Evolutionary conservation across 2,329 filamentous ascomycete genomes (phyloP).

Genomic region (Paraconiothyrium sp.): DNA sequence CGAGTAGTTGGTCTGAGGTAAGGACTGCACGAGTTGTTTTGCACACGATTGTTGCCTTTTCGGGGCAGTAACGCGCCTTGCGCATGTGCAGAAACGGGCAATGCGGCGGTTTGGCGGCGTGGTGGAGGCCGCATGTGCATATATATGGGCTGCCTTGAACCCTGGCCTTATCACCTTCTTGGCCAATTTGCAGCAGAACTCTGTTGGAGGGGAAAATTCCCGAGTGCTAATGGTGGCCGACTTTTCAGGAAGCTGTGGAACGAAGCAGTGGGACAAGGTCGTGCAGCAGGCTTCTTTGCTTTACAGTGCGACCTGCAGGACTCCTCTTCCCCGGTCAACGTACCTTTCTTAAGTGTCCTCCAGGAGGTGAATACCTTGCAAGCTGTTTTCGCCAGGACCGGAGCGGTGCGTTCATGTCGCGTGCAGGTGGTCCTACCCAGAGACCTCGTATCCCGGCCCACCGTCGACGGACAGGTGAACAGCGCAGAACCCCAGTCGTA

Average conservation of each 20-base stretch:
- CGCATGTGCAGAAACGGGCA: slow-evolving; percentile 11
- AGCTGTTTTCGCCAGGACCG: not conserved
- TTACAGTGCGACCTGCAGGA: not conserved
- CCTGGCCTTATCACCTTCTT: slow-evolving; percentile 6
- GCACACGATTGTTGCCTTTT: slow-evolving; percentile 3
- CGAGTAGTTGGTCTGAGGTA: not conserved
- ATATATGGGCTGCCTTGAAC: slow-evolving; percentile 9
- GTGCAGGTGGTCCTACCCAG: slow-evolving; percentile 5
- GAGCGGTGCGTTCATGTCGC: slow-evolving; percentile 1
- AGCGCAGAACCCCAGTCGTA: slow-evolving; percentile 8
- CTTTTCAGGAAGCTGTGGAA: slow-evolving; percentile 9
- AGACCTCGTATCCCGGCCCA: not conserved
- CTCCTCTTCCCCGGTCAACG: not conserved
- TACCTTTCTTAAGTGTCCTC: not conserved
- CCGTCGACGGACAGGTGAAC: not conserved
- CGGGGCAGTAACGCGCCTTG: not conserved
- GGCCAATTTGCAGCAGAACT: slow-evolving; percentile 9
- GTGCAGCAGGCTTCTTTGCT: slow-evolving; percentile 6
- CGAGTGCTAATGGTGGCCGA: slow-evolving; percentile 1
- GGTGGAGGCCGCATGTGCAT: slow-evolving; percentile 10
- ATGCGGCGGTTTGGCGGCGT: slow-evolving; percentile 8
- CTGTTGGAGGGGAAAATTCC: not conserved
- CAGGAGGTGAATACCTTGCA: not conserved
- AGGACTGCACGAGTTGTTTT: slow-evolving; percentile 4
- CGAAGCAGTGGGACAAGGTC: slow-evolving; percentile 1